A percentile compares a stretch with the other conserved stretches of the same genome.
phyloP scores from a whole-genome alignment of 257 asterid species.

The Salvia hispanica region DNA sequence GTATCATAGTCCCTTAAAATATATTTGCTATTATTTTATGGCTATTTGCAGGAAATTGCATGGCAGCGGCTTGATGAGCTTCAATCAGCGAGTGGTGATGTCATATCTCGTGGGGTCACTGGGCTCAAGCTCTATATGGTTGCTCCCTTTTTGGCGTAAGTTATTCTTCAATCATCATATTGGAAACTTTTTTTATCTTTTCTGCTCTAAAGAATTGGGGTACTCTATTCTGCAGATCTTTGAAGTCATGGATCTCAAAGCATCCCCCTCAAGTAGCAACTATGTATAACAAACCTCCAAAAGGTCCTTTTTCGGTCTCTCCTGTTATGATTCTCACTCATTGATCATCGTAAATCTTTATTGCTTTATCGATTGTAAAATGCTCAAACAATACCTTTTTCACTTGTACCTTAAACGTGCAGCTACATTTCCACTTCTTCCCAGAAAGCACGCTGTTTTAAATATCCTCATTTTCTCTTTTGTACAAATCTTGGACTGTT shows the following conservation, averaged over 20 bases:
- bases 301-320: constrained; percentile 44
- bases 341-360: background rate
- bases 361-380: background rate
- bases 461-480: background rate
- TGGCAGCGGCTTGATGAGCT: constrained; percentile 91
- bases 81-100: constrained; percentile 65
- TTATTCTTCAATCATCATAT: constrained; percentile 16
- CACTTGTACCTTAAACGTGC: background rate
- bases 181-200: constrained; percentile 16
- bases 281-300: constrained; percentile 56
- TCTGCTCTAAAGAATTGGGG: constrained; percentile 7
- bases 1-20: background rate
- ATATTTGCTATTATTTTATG: background rate
- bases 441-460: background rate
- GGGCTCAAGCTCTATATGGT: constrained; percentile 94
- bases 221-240: constrained; percentile 52
- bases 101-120: constrained; percentile 75
- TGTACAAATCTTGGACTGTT: background rate
- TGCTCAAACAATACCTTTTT: background rate
- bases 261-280: constrained; percentile 66
- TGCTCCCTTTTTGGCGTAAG: constrained; percentile 80
- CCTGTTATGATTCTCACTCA: constrained; percentile 20
- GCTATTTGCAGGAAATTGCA: constrained; percentile 69
- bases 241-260: constrained; percentile 70
- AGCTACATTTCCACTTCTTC: background rate